A percentile compares a stretch with the other conserved stretches of the same genome.
These are phyloP conservation scores for Beauveria australis DNA, from an alignment of 2,329 filamentous ascomycete genomes.

Conservation along the genomic window DNA sequence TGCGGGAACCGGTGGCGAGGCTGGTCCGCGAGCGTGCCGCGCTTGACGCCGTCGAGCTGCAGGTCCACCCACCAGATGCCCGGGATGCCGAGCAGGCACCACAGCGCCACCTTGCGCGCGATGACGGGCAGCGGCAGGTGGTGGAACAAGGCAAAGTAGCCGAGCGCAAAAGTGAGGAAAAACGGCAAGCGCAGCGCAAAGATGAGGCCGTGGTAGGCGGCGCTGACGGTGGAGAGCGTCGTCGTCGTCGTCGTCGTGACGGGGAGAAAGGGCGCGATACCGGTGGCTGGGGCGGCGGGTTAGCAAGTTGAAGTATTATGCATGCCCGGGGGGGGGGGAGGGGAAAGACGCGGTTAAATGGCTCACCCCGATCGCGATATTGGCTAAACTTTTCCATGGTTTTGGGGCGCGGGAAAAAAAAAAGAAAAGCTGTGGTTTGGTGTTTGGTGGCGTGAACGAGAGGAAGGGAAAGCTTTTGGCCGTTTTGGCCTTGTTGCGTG, in stretches of 20 bases:
- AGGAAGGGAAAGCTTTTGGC: no score
- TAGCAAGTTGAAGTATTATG: no score
- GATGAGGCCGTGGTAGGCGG: conserved; percentile 59
- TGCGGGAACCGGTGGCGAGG: conserved; percentile 67
- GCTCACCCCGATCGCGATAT: conserved; percentile 78
- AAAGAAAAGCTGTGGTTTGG: neutral
- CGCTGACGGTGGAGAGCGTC: conserved; percentile 52
- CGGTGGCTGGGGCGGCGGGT: conserved; percentile 57
- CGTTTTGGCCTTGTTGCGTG: no score
- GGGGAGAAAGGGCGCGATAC: conserved; percentile 92
- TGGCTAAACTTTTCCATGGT: conserved; percentile 92
- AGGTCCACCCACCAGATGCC: conserved; percentile 98
- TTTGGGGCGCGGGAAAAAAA: neutral
- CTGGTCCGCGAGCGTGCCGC: conserved; percentile 74
- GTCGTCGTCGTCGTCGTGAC: conserved; percentile 41
- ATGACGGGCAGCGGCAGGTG: conserved; percentile 60
- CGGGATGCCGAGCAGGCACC: conserved; percentile 78
- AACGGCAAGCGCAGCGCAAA: conserved; percentile 76
- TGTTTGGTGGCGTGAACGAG: neutral
- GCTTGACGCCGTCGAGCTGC: conserved; percentile 94
- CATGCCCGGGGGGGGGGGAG: neutral
- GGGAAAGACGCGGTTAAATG: neutral
- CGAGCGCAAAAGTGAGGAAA: conserved; percentile 56
- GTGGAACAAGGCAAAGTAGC: conserved; percentile 77
- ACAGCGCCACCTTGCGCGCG: conserved; percentile 74